phyloP scores from a whole-genome alignment of 106 monocot genomes.

The Dendrobium nobile region DNA sequence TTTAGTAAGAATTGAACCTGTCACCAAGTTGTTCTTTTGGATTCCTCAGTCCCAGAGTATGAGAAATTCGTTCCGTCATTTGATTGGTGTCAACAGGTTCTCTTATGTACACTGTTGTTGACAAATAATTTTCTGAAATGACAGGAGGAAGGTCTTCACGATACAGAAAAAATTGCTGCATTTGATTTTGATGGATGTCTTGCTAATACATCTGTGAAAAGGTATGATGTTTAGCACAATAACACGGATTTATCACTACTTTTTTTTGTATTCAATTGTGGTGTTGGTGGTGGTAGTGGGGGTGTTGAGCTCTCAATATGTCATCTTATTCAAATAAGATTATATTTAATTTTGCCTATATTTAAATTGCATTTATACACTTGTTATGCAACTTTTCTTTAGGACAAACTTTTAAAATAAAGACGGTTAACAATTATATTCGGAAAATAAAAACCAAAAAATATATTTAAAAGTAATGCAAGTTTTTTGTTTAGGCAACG shows the following conservation, averaged over 20 bases:
- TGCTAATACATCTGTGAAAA: slow-evolving; percentile 75
- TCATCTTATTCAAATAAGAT: too few species aligned
- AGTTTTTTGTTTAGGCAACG: too few species aligned
- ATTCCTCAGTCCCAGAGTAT: neutral
- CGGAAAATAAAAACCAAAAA: too few species aligned
- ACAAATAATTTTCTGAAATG: neutral
- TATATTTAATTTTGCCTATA: neutral
- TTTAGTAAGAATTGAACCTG: neutral
- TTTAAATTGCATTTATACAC: neutral
- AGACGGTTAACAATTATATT: too few species aligned
- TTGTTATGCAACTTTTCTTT: neutral
- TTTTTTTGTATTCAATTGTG: too few species aligned
- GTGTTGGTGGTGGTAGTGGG: neutral
- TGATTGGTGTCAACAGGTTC: neutral
- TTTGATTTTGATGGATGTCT: slow-evolving; percentile 99
- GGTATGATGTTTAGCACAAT: slow-evolving; percentile 22
- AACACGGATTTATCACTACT: neutral
- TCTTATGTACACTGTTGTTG: slow-evolving; percentile 6
- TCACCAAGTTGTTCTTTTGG: neutral
- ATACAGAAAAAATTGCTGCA: slow-evolving; percentile 82
- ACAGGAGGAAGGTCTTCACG: slow-evolving; percentile 60
- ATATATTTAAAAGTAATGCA: too few species aligned
- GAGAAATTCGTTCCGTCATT: neutral
- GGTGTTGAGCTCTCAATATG: neutral
- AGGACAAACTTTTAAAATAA: too few species aligned